phyloP scores from a whole-genome alignment of 2,329 filamentous ascomycete species.

The Colletotrichum sp. region DNA sequence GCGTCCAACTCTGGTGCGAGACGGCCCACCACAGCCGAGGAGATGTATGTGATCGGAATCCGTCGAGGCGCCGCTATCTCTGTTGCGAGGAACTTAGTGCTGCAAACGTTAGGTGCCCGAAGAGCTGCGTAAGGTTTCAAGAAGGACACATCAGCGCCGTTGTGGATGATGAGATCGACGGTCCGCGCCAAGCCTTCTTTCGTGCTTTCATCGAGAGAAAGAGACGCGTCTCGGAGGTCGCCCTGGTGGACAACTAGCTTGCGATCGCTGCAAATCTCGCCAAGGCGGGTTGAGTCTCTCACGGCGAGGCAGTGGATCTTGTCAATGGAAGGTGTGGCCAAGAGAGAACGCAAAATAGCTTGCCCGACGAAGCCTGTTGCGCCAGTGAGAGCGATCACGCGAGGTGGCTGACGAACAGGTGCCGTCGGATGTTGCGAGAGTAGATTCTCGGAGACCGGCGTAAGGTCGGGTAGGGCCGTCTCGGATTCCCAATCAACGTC shows the following conservation, averaged over 20 bases:
- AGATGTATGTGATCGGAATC: conserved; percentile 42
- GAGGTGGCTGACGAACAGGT: background rate
- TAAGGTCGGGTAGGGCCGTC: background rate
- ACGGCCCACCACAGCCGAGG: conserved; percentile 27
- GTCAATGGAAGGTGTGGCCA: background rate
- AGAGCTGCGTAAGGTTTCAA: conserved; percentile 34
- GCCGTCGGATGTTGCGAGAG: background rate
- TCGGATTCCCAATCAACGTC: background rate
- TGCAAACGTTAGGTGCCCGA: conserved; percentile 28
- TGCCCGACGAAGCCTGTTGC: conserved; percentile 23
- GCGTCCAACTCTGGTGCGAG: background rate
- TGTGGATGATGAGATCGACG: conserved; percentile 56
- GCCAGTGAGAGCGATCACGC: conserved; percentile 18
- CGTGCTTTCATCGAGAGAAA: conserved; percentile 40
- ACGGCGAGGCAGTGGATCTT: conserved; percentile 21
- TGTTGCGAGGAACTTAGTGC: conserved; percentile 29
- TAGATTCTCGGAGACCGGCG: background rate
- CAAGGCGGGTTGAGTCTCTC: background rate
- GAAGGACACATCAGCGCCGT: conserved; percentile 40
- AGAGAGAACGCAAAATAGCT: conserved; percentile 7
- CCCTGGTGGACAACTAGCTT: conserved; percentile 42
- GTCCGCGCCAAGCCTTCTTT: background rate
- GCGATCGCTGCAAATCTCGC: background rate
- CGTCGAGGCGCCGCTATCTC: conserved; percentile 24
- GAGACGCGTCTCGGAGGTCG: conserved; percentile 34